Base-by-base conservation (phyloP, 768 basidiomycete species). In the Lactarius quietus region DNA sequence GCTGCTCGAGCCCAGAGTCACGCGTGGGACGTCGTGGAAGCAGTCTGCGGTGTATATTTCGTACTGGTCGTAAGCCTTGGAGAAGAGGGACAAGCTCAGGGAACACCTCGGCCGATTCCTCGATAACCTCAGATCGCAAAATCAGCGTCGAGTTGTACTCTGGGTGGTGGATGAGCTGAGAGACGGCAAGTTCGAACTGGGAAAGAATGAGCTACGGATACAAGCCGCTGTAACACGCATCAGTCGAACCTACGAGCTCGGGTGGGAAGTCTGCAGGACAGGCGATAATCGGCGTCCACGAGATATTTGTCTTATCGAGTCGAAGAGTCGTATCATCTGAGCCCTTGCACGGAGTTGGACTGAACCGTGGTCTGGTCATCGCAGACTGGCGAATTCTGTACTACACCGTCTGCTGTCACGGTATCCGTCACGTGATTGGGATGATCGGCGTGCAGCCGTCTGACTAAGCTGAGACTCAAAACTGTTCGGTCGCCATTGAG, bases 111-210 rank as follows among this genome's bases (percentile, higher is more conserved):
- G 69, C 73, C 28, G 73, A 69, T 53, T 86, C 81, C 7, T 74
- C 72, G 23, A 90, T 57, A 3, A 82, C 83, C 43, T 96, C 92
- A 0, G 94, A 90, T 2, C 95, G 85, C 20, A 98, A 78, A 63
- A 98, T 96, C 31, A 96, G 82, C 0, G 92, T 90, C 0, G 93
- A 93, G 72, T 95, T 96, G 74, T 93, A 92, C 72, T 98, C 95
- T 7, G 95, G 95, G 72, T 96, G 93, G 41, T 90, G 83, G 8
- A 94, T 79, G 20, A 96, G 79, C 67, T 92, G 89, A 29, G 82
- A 83, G 36, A 89, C 74, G 0, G 90, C 91, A 1, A 74, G 72
- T 68, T 89, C 84, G 72, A 97, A 97, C 92, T 94, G 62, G n/a
- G 8, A 66, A n/a, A 29, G 31, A 23, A 62, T 45, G n/a, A 35